Conservation (phyloP, 1,139 yeast species). For the Lizanozyma gosingica region DNA sequence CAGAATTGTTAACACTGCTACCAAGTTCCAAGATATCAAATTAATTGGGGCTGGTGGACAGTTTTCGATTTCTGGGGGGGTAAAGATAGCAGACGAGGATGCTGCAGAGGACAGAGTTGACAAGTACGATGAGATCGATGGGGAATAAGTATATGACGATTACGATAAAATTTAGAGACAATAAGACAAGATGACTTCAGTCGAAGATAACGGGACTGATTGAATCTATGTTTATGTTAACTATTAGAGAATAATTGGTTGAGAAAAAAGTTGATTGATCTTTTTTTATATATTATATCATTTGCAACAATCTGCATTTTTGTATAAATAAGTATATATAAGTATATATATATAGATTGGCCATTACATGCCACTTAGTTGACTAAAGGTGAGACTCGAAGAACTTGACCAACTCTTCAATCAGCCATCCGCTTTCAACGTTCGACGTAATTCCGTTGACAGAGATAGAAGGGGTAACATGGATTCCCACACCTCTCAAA, state of each 20-base stretch:
- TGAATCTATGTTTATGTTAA: too few species aligned
- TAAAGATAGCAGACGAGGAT: conserved; percentile 53
- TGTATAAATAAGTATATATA: too few species aligned
- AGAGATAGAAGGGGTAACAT: conserved; percentile 76
- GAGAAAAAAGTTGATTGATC: too few species aligned
- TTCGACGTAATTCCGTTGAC: conserved; percentile 54
- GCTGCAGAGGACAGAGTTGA: conserved; percentile 51
- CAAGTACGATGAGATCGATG: conserved; percentile 37
- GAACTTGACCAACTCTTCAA: conserved; percentile 21
- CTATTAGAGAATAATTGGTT: too few species aligned
- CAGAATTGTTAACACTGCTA: conserved; percentile 86
- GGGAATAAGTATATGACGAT: conserved; percentile 5
- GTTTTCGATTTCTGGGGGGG: conserved; percentile 81
- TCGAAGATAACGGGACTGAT: too few species aligned
- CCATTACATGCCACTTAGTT: too few species aligned
- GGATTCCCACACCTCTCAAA: conserved; percentile 72
- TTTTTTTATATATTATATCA: too few species aligned
- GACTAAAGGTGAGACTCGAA: conserved; percentile 12
- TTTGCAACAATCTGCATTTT: too few species aligned
- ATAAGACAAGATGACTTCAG: too few species aligned
- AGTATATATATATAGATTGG: background rate
- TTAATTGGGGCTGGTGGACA: conserved; percentile 91
- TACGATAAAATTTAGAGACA: too few species aligned
- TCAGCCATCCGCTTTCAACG: conserved; percentile 12
- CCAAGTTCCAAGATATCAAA: conserved; percentile 62